phyloP scores from a whole-genome alignment of 1,139 yeast genomes.

The Candida anutae region DNA sequence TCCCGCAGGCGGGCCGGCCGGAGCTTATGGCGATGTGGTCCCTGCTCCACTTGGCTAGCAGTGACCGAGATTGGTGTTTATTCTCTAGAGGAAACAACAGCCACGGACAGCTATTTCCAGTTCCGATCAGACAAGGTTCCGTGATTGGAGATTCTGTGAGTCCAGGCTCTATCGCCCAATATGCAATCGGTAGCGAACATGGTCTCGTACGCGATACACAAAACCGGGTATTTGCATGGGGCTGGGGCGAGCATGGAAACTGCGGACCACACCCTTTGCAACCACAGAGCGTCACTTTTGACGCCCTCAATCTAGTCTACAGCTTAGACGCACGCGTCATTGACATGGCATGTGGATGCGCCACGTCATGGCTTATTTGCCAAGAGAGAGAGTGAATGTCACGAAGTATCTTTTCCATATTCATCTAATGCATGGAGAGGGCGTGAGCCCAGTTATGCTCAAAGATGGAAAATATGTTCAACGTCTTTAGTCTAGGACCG shows the following conservation, averaged over 20 bases:
- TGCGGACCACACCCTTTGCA: conserved; percentile 47
- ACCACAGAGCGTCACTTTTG: conserved; percentile 26
- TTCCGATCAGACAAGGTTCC: too few species aligned
- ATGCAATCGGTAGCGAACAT: conserved; percentile 80
- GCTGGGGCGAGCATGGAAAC: conserved; percentile 99
- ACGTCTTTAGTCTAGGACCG: conserved; percentile 58
- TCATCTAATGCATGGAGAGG: conserved; percentile 46
- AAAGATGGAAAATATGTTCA: conserved; percentile 78
- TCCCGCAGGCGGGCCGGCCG: not conserved
- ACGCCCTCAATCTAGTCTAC: conserved; percentile 32
- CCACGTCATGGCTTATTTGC: conserved; percentile 33
- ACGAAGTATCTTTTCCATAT: conserved; percentile 76
- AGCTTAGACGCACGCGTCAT: conserved; percentile 14
- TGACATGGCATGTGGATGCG: conserved; percentile 35
- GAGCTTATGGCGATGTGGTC: conserved; percentile 69
- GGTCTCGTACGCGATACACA: conserved; percentile 39
- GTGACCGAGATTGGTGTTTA: conserved; percentile 12
- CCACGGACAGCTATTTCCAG: conserved; percentile 57
- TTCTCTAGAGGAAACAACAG: conserved; percentile 65
- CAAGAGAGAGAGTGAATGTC: conserved; percentile 30
- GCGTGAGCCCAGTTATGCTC: conserved; percentile 33
- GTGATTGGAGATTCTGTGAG: too few species aligned
- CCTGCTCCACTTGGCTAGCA: conserved; percentile 42
- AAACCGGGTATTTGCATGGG: conserved; percentile 63
- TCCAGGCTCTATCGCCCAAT: conserved; percentile 8